Evolutionary conservation across 2,329 filamentous ascomycete species (phyloP), one percentile per base, ranked within the genome.

Genomic region (Sphaceloma murrayae): DNA sequence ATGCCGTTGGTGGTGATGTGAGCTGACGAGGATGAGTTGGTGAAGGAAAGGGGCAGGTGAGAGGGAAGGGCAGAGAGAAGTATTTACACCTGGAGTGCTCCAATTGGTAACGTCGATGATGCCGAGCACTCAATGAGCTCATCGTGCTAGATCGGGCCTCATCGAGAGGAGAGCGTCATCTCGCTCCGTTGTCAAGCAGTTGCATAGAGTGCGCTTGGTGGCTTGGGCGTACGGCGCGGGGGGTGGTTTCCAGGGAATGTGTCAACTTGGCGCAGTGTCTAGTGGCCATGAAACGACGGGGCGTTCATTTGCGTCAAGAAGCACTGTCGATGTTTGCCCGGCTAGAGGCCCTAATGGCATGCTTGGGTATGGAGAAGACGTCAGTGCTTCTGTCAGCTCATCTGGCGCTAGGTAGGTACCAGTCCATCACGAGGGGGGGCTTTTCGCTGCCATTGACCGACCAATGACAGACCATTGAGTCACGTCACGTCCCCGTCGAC

Each of bases 71-170:
- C 13, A 30, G 16, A 16, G 3, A 17, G 24, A 19, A 16, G 36
- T 40, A 40, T 40, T 40, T 40, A 40, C 19, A 40, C 16, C 30
- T 22, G 27, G 22, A 40, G 30, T 26, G 30, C 22, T 17, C n/a
- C 19, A 22, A 29, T 14, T 6, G 5, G 7, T 16, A 16, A 27
- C 18, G 36, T 40, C 36, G 36, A 40, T 40, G 36, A 40, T 40
- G 36, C 36, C 36, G 22, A 40, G 36, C 36, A 40, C 24, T 40
- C 36, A 40, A 40, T 40, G 36, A 40, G 36, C 36, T 40, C 36
- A 40, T 40, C 24, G 22, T 40, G 24, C 36, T 40, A 26, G 36
- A 29, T 40, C 24, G 36, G 36, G 36, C 36, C 36, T 40, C 22
- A 40, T 40, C 36, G 36, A 40, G 36, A 29, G 22, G 11, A 40